phyloP scores from a whole-genome alignment of 179 eudicot species.

The Nepenthes alata region DNA sequence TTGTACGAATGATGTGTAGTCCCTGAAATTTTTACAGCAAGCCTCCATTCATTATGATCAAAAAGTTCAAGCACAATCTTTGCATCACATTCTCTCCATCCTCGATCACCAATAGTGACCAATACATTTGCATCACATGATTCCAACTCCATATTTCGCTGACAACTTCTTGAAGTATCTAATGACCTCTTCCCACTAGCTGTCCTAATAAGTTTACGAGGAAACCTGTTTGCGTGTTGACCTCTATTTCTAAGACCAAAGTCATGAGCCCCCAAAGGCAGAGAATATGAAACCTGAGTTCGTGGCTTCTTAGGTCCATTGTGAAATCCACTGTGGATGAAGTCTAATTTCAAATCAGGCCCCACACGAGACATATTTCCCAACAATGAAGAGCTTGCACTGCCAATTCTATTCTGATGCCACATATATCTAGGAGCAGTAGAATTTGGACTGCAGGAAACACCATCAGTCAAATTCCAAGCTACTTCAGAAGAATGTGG shows the following conservation, averaged over 20 bases:
- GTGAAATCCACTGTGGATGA: conserved; percentile 35
- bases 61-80: conserved; percentile 56
- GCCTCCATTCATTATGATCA: conserved; percentile 76
- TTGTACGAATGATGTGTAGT: conserved; percentile 56
- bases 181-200: conserved; percentile 50
- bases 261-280: conserved; percentile 52
- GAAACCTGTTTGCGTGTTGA: conserved; percentile 32
- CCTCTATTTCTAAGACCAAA: conserved; percentile 23
- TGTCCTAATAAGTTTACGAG: conserved; percentile 59
- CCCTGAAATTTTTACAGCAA: conserved; percentile 58
- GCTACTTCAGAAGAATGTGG: conserved; percentile 18
- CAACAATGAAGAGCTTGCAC: conserved; percentile 23
- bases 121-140: conserved; percentile 71
- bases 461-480: conserved; percentile 23
- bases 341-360: conserved; percentile 38
- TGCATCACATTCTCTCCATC: conserved; percentile 90
- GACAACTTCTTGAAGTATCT: conserved; percentile 33
- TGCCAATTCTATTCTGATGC: conserved; percentile 24
- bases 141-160: conserved; percentile 41
- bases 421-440: conserved; percentile 29
- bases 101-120: conserved; percentile 53
- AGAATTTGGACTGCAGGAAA: conserved; percentile 21
- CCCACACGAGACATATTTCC: conserved; percentile 26
- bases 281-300: conserved; percentile 72
- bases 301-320: conserved; percentile 79